phyloP scores from a whole-genome alignment of 768 basidiomycete species.

The Kwoniella sp. region DNA sequence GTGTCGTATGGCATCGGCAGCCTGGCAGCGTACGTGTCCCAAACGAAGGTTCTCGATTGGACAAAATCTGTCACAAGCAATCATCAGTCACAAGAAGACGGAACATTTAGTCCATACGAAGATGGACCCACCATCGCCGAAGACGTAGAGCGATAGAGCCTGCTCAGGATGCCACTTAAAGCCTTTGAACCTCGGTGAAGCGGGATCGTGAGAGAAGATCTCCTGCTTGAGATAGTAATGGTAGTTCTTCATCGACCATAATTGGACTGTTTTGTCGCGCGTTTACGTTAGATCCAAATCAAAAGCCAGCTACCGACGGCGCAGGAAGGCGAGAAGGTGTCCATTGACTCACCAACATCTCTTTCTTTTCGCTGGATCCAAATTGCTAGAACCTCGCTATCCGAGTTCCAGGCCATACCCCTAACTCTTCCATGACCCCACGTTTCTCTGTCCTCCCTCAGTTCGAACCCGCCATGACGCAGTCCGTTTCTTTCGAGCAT shows the following conservation, averaged over 20 bases:
- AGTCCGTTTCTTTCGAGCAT: constrained; percentile 96
- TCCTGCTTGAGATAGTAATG: constrained; percentile 98
- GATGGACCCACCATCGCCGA: constrained; percentile 65
- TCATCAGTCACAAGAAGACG: not conserved
- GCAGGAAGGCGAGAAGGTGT: not conserved
- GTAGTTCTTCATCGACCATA: constrained; percentile 94
- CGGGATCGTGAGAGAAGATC: constrained; percentile 56
- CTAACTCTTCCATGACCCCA: constrained; percentile 61
- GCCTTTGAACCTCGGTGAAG: constrained; percentile 65
- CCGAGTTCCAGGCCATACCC: constrained; percentile 82
- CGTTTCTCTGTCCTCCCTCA: constrained; percentile 58
- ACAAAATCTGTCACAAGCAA: constrained; percentile 57
- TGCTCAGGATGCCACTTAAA: constrained; percentile 87
- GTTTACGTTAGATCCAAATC: not conserved
- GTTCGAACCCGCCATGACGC: constrained; percentile 81
- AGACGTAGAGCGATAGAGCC: constrained; percentile 66
- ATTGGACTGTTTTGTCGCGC: constrained; percentile 67
- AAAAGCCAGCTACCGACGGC: no score
- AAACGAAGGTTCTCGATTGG: constrained; percentile 65
- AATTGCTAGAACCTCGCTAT: constrained; percentile 79
- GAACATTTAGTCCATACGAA: not conserved
- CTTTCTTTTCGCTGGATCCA: constrained; percentile 73
- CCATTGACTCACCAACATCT: constrained; percentile 67
- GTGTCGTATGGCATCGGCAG: constrained; percentile 70
- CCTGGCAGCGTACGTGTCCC: constrained; percentile 74